Percentiles rank a stretch among this genome's conserved stretches.
These are phyloP conservation scores for Didymella lethalis DNA, from an alignment of 2,329 filamentous ascomycete species.

Conservation along the genomic window DNA sequence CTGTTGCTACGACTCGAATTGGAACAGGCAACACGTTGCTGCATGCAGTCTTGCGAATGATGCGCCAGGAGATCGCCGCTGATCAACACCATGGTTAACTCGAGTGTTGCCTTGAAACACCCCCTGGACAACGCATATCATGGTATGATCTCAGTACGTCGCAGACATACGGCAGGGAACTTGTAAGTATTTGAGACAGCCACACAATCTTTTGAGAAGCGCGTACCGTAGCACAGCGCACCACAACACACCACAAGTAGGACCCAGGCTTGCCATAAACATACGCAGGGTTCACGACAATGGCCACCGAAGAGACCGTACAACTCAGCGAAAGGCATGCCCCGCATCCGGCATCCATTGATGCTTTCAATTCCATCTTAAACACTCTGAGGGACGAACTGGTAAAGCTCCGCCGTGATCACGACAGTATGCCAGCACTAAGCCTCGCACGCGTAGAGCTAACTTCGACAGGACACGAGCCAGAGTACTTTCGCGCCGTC, in stretches of 20 bases:
- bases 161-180: background rate
- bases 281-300: conserved; percentile 17
- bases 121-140: conserved; percentile 11
- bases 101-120: conserved; percentile 9
- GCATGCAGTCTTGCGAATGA: background rate
- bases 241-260: background rate
- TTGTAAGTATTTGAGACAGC: background rate
- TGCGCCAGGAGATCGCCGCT: background rate
- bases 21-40: background rate
- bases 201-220: background rate
- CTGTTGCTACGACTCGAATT: background rate
- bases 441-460: background rate
- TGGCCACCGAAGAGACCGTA: conserved; percentile 51
- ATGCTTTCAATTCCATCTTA: conserved; percentile 45
- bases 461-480: conserved; percentile 44
- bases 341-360: conserved; percentile 46
- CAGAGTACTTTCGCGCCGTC: conserved; percentile 48
- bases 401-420: conserved; percentile 44
- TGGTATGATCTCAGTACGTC: conserved; percentile 7
- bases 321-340: conserved; percentile 43
- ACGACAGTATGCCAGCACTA: conserved; percentile 40
- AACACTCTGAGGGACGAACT: conserved; percentile 45
- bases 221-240: background rate
- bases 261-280: background rate
- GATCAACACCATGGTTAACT: conserved; percentile 1